phyloP scores from a whole-genome alignment of 225 moss, liverwort and hornwort species.

The Physcomitrellopsis africana region DNA sequence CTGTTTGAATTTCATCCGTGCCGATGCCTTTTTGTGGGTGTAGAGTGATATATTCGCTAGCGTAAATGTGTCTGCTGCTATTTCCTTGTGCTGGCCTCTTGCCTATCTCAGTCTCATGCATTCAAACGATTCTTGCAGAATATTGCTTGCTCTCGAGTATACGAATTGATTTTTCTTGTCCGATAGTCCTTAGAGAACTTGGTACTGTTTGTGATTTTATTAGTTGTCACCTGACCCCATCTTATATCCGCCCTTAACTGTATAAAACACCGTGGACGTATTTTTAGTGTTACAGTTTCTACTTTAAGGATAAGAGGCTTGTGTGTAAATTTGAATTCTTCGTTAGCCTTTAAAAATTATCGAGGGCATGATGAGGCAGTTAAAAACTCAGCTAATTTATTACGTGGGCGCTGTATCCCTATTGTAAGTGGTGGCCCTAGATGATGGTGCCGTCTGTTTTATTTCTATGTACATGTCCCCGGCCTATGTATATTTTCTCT shows the following conservation, averaged over 20 bases:
- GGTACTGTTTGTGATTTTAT: not conserved
- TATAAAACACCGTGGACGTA: not conserved
- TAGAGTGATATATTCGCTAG: not conserved
- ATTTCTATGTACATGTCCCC: not conserved
- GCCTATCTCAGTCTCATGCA: not conserved
- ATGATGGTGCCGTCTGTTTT: constrained; percentile 10
- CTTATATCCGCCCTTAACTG: not conserved
- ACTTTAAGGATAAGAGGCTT: not conserved
- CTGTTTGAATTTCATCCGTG: constrained; percentile 7
- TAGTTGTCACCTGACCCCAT: not conserved
- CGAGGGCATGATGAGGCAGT: not conserved
- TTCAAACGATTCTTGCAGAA: no score
- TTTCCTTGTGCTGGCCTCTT: not conserved
- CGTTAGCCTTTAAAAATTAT: not conserved
- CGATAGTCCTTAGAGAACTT: no score
- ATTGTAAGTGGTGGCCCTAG: not conserved
- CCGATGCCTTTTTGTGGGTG: constrained; percentile 16
- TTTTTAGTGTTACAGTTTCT: not conserved
- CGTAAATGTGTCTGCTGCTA: not conserved
- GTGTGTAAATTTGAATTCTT: not conserved
- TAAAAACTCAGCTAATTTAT: constrained; percentile 4
- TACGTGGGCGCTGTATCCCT: not conserved
- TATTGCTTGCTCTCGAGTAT: no score
- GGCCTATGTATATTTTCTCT: not conserved
- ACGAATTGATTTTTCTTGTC: not conserved